Base-by-base conservation (phyloP, 2,329 filamentous ascomycete genomes). In the Cucurbitaria berberidis region DNA sequence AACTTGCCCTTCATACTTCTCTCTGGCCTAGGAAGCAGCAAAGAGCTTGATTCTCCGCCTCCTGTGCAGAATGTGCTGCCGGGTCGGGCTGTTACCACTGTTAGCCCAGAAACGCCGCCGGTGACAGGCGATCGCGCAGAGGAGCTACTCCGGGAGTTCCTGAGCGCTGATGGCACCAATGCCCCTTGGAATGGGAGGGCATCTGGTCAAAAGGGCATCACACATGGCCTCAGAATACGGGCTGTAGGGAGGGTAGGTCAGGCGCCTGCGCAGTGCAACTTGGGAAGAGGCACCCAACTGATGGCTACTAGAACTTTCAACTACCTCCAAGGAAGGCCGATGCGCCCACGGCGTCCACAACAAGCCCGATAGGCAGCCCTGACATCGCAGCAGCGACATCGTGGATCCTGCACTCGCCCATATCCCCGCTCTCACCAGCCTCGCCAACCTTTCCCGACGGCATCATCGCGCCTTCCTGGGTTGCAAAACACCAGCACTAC, bases 381-480 rank as follows among this genome's bases (percentile, higher is more conserved):
- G 83, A 84, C 30, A 78, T 76, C 55, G 77, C 82, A 48, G 76
- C 82, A 64, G 70, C 66, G 34, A 66, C 67, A 15, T 70, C 69
- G 42, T 77, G 76, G 53, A 79, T 86, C n/a, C 78, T 96, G 4
- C 93, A 98, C 74, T 98, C 95, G 11, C 91, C 93, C 1, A 86
- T 96, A 62, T 98, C 95, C 2, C 95, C 93, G 0, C 81, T 98
- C 26, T 95, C 90, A 34, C 92, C 93, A 3, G 84, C 83, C 7
- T 96, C 93, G 7, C 81, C 86, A 2, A 82, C 96, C 2, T 98
- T 95, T 70, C 93, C 93, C 7, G 95, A 98, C 76, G 95, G 93
- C 4, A 80, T 97, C 53, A 86, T 97, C 72, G 86, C 92, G 55
- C 83, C 88, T 18, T 77, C 85, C 55, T 99, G 93, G 93, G 81